phyloP scores from a whole-genome alignment of 148 eudicot genomes.

The Rheum nobile region DNA sequence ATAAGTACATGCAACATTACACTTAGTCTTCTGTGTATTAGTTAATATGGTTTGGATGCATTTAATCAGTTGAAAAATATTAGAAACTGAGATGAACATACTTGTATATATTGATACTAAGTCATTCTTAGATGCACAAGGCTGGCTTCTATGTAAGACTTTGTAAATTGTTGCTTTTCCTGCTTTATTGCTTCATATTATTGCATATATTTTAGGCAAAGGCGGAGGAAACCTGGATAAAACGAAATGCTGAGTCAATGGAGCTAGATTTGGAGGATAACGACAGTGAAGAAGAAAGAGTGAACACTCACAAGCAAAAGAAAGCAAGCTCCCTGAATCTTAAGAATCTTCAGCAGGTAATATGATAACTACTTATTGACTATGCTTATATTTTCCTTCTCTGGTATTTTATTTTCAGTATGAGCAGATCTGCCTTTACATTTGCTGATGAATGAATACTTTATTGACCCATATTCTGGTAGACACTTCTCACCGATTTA shows the following conservation, averaged over 20 bases:
- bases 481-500: neutral
- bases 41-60: neutral
- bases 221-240: conserved; percentile 59
- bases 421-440: neutral
- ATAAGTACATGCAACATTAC: neutral
- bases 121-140: neutral
- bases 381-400: neutral
- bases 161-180: neutral
- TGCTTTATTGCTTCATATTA: neutral
- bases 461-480: neutral
- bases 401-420: neutral
- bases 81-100: neutral
- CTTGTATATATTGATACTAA: neutral
- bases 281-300: conserved; percentile 92
- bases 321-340: conserved; percentile 44
- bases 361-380: neutral
- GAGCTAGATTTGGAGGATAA: conserved; percentile 57
- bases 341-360: conserved; percentile 67
- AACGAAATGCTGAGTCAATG: conserved; percentile 60
- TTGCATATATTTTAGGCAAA: conserved; percentile 36
- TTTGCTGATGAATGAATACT: neutral
- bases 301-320: conserved; percentile 41
- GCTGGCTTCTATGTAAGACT: neutral
- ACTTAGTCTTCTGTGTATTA: neutral
- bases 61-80: neutral